phyloP scores from a whole-genome alignment of 768 basidiomycete species.

The Mycena pura region DNA sequence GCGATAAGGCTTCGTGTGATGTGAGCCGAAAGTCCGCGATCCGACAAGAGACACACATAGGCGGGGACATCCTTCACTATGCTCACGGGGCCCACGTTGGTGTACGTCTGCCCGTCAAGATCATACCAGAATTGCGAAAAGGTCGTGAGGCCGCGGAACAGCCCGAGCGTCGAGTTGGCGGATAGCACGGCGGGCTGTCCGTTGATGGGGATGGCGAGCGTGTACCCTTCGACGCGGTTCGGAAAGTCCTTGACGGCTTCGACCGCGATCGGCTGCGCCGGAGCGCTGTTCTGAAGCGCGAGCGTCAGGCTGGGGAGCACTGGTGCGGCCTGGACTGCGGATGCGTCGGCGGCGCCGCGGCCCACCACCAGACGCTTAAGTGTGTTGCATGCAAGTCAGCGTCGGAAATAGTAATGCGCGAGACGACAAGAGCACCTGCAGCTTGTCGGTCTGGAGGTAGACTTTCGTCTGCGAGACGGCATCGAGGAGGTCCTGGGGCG shows the following conservation, averaged over 20 bases:
- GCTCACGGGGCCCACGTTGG: constrained; percentile 59
- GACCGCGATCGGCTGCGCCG: constrained; percentile 52
- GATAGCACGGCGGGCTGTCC: constrained; percentile 60
- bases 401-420: neutral
- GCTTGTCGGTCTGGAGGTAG: constrained; percentile 58
- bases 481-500: constrained; percentile 63
- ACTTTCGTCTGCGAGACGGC: constrained; percentile 58
- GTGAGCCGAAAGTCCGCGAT: neutral
- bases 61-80: constrained; percentile 67
- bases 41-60: constrained; percentile 52
- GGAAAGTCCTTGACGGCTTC: constrained; percentile 60
- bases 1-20: constrained; percentile 62
- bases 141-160: constrained; percentile 78
- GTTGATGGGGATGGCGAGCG: constrained; percentile 58
- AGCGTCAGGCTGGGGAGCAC: constrained; percentile 52
- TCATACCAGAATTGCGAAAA: constrained; percentile 77
- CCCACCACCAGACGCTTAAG: constrained; percentile 58
- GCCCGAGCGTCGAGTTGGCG: constrained; percentile 70
- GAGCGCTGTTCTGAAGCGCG: constrained; percentile 40
- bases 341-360: constrained; percentile 57
- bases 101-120: constrained; percentile 53
- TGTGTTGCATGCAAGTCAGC: neutral
- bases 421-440: constrained; percentile 37
- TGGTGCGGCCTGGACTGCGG: constrained; percentile 45
- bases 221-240: constrained; percentile 65